Percentiles rank a stretch among this genome's conserved stretches.
phyloP scores from a whole-genome alignment of 768 basidiomycete species.

The Chlorophyllum brunneum region DNA sequence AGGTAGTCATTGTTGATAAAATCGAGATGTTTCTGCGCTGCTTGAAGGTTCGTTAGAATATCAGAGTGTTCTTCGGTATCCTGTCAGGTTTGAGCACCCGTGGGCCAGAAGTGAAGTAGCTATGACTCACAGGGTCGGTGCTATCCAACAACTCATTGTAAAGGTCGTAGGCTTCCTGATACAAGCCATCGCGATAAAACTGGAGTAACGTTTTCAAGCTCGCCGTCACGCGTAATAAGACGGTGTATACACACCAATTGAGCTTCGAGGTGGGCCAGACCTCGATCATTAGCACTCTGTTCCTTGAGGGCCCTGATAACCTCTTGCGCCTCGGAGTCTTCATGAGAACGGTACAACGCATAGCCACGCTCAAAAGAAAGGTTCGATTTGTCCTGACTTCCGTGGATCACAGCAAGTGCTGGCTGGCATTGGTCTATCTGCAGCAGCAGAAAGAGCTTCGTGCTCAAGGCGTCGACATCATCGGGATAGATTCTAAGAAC shows the following conservation, averaged over 20 bases:
- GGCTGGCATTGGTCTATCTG: conserved; percentile 79
- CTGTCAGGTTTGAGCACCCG: conserved; percentile 32
- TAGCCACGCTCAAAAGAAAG: conserved; percentile 74
- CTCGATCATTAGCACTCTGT: conserved; percentile 47
- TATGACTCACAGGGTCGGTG: conserved; percentile 62
- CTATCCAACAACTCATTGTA: conserved; percentile 82
- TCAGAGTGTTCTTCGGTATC: conserved; percentile 86
- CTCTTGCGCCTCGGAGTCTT: conserved; percentile 60
- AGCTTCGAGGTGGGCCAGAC: conserved; percentile 76
- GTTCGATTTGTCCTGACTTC: conserved; percentile 21
- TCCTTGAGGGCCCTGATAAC: conserved; percentile 48
- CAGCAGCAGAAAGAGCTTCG: conserved; percentile 83
- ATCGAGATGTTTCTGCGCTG: conserved; percentile 78
- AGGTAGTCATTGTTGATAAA: conserved; percentile 75
- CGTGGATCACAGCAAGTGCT: conserved; percentile 61
- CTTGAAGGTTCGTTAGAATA: conserved; percentile 80
- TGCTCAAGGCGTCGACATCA: conserved; percentile 72
- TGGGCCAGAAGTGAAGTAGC: background rate
- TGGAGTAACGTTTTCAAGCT: conserved; percentile 22
- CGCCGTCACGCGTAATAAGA: background rate
- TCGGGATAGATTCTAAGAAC: conserved; percentile 67
- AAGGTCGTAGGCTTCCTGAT: conserved; percentile 67
- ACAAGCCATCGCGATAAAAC: conserved; percentile 78
- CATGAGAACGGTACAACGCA: conserved; percentile 79
- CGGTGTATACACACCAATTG: conserved; percentile 62